Conservation (phyloP, 1,284 basidiomycete genomes). For the Ceratobasidium sp. region DNA sequence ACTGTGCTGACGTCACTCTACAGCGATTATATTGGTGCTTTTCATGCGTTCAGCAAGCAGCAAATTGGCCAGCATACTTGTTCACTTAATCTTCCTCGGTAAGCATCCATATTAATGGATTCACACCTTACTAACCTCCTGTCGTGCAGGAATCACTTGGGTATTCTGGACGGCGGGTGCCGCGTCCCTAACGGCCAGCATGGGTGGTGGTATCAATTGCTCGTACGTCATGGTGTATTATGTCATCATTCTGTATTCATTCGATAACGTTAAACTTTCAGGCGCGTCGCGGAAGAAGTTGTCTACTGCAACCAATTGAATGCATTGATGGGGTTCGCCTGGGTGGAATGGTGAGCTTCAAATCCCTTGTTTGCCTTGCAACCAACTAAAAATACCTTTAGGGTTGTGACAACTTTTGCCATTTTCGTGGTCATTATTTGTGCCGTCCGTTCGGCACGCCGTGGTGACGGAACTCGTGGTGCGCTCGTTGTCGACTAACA, state of each 20-base stretch:
- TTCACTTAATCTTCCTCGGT: conserved; percentile 62
- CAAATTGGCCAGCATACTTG: conserved; percentile 63
- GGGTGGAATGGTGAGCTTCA: conserved; percentile 62
- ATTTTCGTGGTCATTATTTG: conserved; percentile 61
- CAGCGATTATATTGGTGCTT: conserved; percentile 58
- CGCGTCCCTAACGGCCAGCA: conserved; percentile 65
- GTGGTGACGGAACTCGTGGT: conserved; percentile 64
- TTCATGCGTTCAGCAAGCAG: conserved; percentile 58
- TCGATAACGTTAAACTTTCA: conserved; percentile 1
- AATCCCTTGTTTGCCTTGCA: conserved; percentile 8
- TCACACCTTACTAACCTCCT: background rate
- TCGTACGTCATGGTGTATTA: conserved; percentile 52
- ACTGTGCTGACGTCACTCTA: background rate
- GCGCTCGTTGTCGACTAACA: conserved; percentile 51
- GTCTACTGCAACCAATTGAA: conserved; percentile 69
- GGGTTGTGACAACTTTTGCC: conserved; percentile 62
- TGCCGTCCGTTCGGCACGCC: conserved; percentile 58
- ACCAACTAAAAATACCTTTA: conserved; percentile 48
- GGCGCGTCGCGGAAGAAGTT: conserved; percentile 54
- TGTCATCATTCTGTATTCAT: conserved; percentile 27
- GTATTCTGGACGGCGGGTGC: conserved; percentile 71
- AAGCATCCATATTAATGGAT: background rate
- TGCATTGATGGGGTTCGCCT: conserved; percentile 62
- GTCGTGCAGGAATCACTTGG: conserved; percentile 64
- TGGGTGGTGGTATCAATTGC: conserved; percentile 73